Evolutionary conservation across 2,329 filamentous ascomycete genomes (phyloP).

Genomic region (Fusarium bactridioides): DNA sequence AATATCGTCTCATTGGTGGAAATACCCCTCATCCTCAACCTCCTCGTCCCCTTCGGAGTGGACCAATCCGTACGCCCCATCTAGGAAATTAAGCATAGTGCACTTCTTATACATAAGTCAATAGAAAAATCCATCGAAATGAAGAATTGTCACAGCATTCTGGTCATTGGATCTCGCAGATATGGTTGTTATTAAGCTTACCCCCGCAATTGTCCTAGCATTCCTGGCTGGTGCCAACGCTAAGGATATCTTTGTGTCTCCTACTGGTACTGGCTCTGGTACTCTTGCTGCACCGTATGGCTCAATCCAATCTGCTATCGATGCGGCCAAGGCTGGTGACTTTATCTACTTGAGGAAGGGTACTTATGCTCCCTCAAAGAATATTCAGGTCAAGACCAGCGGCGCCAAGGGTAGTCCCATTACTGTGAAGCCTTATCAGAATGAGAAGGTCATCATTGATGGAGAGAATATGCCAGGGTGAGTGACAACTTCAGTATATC

Average conservation of each 20-base stretch:
- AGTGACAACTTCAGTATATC: accelerated
- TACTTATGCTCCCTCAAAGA: slow-evolving; percentile 55
- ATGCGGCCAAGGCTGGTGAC: slow-evolving; percentile 55
- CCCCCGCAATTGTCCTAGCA: slow-evolving; percentile 14
- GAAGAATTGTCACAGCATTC: neutral
- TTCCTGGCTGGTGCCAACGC: slow-evolving; percentile 28
- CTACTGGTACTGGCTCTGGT: slow-evolving; percentile 51
- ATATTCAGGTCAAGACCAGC: slow-evolving; percentile 57
- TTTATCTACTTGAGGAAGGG: slow-evolving; percentile 56
- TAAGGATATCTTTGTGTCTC: slow-evolving; percentile 55
- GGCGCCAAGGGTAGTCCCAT: slow-evolving; percentile 52
- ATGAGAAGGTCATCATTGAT: slow-evolving; percentile 56
- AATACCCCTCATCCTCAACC: neutral
- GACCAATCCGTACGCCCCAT: slow-evolving; percentile 1
- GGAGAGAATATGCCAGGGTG: slow-evolving; percentile 48
- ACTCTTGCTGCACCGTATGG: slow-evolving; percentile 51
- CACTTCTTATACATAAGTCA: neutral
- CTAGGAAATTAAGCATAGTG: neutral
- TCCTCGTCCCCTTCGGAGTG: slow-evolving; percentile 6
- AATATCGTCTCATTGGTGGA: slow-evolving; percentile 19
- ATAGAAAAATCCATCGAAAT: neutral
- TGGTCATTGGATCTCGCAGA: neutral
- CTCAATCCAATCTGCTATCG: slow-evolving; percentile 57
- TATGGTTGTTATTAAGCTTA: slow-evolving; percentile 25
- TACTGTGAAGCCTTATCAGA: slow-evolving; percentile 52